These are phyloP conservation scores for Drosera capensis DNA, from an alignment of 148 eudicot species.

Conservation along the genomic window DNA sequence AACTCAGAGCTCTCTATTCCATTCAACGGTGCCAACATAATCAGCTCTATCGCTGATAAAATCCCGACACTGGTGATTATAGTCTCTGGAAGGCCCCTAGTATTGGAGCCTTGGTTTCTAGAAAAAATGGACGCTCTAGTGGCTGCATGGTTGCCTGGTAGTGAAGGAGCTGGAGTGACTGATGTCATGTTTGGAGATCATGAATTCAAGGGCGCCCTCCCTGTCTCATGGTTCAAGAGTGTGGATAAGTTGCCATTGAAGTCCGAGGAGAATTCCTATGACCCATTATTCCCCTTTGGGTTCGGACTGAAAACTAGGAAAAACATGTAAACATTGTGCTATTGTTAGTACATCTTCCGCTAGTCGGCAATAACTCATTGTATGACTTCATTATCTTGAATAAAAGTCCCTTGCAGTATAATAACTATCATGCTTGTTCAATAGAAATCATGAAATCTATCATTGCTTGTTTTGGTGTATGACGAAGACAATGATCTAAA, in stretches of 20 bases:
- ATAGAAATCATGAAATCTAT: too few species aligned
- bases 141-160: slow-evolving; percentile 91
- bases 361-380: too few species aligned
- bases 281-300: slow-evolving; percentile 67
- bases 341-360: too few species aligned
- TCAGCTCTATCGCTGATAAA: slow-evolving; percentile 39
- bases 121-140: slow-evolving; percentile 55
- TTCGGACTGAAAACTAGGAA: slow-evolving; percentile 44
- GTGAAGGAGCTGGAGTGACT: slow-evolving; percentile 65
- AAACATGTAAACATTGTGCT: too few species aligned
- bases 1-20: slow-evolving; percentile 53
- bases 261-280: slow-evolving; percentile 24
- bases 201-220: slow-evolving; percentile 55
- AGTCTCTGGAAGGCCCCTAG: slow-evolving; percentile 76
- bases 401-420: too few species aligned
- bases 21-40: slow-evolving; percentile 44
- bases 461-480: too few species aligned
- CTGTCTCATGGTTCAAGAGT: slow-evolving; percentile 55
- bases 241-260: slow-evolving; percentile 57
- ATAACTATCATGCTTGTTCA: too few species aligned
- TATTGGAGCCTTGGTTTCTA: slow-evolving; percentile 41
- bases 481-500: too few species aligned
- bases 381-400: too few species aligned
- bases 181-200: slow-evolving; percentile 71
- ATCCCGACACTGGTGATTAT: slow-evolving; percentile 66